Conservation (phyloP, 2,329 filamentous ascomycete genomes). For the Phaeosphaeriaceae sp. region DNA sequence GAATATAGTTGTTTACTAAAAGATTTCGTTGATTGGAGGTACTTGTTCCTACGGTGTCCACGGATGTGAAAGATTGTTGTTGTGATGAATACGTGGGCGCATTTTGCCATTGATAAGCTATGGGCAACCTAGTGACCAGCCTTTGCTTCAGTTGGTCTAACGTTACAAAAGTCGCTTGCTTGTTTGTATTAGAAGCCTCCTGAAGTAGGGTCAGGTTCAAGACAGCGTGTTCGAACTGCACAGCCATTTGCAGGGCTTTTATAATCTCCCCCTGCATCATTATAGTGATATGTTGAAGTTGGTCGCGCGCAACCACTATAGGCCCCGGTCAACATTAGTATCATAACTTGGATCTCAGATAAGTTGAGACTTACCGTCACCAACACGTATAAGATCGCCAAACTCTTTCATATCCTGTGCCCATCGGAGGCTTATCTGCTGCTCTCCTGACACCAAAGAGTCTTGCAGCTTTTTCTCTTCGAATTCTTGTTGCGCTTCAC, state of each 20-base stretch:
- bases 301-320: slow-evolving; percentile 46
- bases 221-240: slow-evolving; percentile 32
- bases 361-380: slow-evolving; percentile 44
- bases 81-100: slow-evolving; percentile 2
- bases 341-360: slow-evolving; percentile 16
- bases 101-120: slow-evolving; percentile 23
- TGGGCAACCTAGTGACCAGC: slow-evolving; percentile 32
- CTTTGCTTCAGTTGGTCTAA: slow-evolving; percentile 49
- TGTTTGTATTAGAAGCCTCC: slow-evolving; percentile 46
- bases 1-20: slow-evolving; percentile 10
- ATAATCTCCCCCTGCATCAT: slow-evolving; percentile 51
- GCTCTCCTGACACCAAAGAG: slow-evolving; percentile 47
- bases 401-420: slow-evolving; percentile 42
- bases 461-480: slow-evolving; percentile 49
- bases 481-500: slow-evolving; percentile 34
- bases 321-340: slow-evolving; percentile 3
- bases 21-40: background rate
- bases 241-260: slow-evolving; percentile 47
- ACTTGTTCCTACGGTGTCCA: slow-evolving; percentile 23
- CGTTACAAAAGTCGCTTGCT: slow-evolving; percentile 40
- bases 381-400: slow-evolving; percentile 45
- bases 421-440: slow-evolving; percentile 43
- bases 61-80: slow-evolving; percentile 14
- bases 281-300: slow-evolving; percentile 47
- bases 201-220: slow-evolving; percentile 44